phyloP scores from a whole-genome alignment of 108 stramenopile genomes.

The Chaetoceros tenuissimus region DNA sequence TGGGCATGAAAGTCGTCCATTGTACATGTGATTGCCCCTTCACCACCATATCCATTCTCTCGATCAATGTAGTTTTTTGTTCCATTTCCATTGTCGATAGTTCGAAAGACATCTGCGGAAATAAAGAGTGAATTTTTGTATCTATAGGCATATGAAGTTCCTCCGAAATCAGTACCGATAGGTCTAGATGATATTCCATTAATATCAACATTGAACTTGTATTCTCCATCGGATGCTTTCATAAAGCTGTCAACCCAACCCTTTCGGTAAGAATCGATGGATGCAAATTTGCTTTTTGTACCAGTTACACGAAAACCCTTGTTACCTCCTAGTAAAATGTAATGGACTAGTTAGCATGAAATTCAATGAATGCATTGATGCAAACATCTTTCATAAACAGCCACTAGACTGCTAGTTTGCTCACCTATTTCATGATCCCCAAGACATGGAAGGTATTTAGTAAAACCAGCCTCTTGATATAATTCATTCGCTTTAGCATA shows the following conservation, averaged over 20 bases:
- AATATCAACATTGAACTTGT: background rate
- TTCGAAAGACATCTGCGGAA: background rate
- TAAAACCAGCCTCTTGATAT: background rate
- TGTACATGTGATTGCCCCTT: constrained; percentile 1
- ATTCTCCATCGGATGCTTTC: background rate
- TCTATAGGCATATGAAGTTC: no score
- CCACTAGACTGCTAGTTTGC: no score
- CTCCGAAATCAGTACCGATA: background rate
- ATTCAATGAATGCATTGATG: no score
- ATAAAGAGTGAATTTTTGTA: constrained; percentile 1
- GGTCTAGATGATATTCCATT: background rate
- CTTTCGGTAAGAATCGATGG: no score
- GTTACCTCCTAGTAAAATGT: no score
- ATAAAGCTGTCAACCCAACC: constrained; percentile 1
- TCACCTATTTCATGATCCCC: constrained; percentile 3
- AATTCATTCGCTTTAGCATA: constrained; percentile 1
- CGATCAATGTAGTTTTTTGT: constrained; percentile 2
- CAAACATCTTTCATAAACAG: background rate
- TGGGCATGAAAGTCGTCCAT: background rate
- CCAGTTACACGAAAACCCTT: no score
- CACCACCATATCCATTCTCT: constrained; percentile 2
- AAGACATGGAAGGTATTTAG: background rate
- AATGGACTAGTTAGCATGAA: no score
- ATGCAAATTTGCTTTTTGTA: no score
- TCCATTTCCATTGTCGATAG: background rate